Conservation (phyloP, 2,329 filamentous ascomycete species). For the Camillea tinctor region DNA sequence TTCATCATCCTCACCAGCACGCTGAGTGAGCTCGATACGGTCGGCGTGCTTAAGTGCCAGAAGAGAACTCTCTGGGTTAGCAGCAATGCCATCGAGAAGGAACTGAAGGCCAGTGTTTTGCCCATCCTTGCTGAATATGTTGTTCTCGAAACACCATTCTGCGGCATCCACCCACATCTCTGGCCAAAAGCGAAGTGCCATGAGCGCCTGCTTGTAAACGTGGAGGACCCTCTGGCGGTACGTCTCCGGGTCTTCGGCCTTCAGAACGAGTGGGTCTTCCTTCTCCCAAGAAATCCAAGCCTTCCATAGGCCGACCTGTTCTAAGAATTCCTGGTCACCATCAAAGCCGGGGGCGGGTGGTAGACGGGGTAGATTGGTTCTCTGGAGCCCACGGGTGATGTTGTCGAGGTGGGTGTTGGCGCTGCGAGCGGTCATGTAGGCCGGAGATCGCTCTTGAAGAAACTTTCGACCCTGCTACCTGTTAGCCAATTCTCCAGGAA, state of each 20-base stretch:
- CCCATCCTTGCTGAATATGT: conserved; percentile 57
- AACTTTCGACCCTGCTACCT: conserved; percentile 80
- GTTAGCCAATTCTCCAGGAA: conserved; percentile 14
- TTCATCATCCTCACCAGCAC: conserved; percentile 74
- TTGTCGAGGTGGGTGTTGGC: conserved; percentile 90
- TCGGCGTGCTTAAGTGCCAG: conserved; percentile 88
- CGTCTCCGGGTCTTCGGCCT: conserved; percentile 72
- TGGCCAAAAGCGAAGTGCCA: conserved; percentile 92
- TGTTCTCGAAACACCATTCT: conserved; percentile 85
- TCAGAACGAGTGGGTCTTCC: conserved; percentile 83
- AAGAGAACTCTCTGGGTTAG: conserved; percentile 91
- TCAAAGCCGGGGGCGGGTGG: conserved; percentile 84
- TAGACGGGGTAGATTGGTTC: conserved; percentile 75
- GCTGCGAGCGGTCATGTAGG: conserved; percentile 94
- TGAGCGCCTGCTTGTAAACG: conserved; percentile 89
- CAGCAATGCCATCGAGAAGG: conserved; percentile 75
- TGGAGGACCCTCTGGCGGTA: conserved; percentile 82
- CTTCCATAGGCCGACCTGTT: conserved; percentile 88
- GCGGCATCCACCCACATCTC: conserved; percentile 95
- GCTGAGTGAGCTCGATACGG: conserved; percentile 75
- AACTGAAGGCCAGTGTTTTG: conserved; percentile 68
- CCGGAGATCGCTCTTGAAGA: conserved; percentile 85
- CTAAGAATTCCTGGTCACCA: conserved; percentile 77
- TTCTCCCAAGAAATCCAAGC: conserved; percentile 96
- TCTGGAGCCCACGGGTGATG: conserved; percentile 71